A percentile compares a stretch with the other conserved stretches of the same genome.
Evolutionary conservation across 257 asterid species (phyloP).

Genomic region (Penstemon barbatus): DNA sequence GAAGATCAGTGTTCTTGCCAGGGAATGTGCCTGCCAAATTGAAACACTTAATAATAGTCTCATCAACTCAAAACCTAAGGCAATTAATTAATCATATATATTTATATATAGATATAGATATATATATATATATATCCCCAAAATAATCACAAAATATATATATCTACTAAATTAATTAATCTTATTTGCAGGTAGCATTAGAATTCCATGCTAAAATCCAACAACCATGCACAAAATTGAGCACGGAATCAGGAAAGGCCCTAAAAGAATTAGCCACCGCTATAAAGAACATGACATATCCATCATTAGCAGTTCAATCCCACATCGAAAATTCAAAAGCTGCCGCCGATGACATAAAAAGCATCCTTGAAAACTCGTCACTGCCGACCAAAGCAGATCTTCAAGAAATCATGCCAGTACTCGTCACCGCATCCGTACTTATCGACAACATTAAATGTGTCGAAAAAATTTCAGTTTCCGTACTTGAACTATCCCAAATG

Average conservation of each 20-base stretch:
- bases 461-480: conserved; percentile 41
- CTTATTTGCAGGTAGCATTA: conserved; percentile 32
- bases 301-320: conserved; percentile 28
- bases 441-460: conserved; percentile 46
- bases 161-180: no score
- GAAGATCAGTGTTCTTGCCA: conserved; percentile 51
- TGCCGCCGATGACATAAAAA: conserved; percentile 41
- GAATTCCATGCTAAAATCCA: conserved; percentile 41
- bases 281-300: conserved; percentile 42
- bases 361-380: conserved; percentile 27
- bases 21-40: conserved; percentile 74
- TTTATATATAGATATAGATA: no score
- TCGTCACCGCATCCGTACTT: conserved; percentile 53
- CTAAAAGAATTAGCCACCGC: conserved; percentile 45
- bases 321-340: conserved; percentile 34
- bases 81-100: conserved; percentile 2
- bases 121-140: no score
- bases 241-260: conserved; percentile 52
- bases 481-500: conserved; percentile 45
- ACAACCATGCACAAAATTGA: conserved; percentile 41
- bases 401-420: conserved; percentile 41
- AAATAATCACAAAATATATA: no score
- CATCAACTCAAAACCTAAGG: conserved; percentile 35
- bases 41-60: conserved; percentile 45
- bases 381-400: conserved; percentile 31